phyloP scores from a whole-genome alignment of 805 yeast species.

The Cyberlindnera mississippiensis region DNA sequence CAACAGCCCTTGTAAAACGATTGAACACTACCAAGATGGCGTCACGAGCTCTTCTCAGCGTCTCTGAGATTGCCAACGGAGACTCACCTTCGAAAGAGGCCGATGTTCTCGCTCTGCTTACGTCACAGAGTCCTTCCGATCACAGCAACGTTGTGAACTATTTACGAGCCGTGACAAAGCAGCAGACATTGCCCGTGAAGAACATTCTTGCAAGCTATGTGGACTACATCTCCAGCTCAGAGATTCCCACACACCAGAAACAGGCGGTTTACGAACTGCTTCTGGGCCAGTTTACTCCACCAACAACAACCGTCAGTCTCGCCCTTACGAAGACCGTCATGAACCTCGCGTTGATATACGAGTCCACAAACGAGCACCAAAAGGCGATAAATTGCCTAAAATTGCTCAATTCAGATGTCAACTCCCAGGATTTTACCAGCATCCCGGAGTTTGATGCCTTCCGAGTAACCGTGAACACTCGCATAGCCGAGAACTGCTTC shows the following conservation, averaged over 20 bases:
- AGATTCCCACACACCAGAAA: neutral
- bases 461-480: constrained; percentile 15
- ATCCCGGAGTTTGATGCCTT: constrained; percentile 12
- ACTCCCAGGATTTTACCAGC: constrained; percentile 17
- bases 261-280: constrained; percentile 10
- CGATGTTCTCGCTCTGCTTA: constrained; percentile 12
- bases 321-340: constrained; percentile 15
- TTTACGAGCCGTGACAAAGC: constrained; percentile 18
- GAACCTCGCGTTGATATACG: constrained; percentile 14
- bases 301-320: constrained; percentile 14
- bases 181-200: constrained; percentile 21
- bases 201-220: constrained; percentile 13
- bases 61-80: constrained; percentile 17
- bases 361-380: constrained; percentile 2
- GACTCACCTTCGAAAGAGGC: constrained; percentile 12
- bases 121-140: constrained; percentile 2
- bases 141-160: constrained; percentile 8
- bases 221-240: constrained; percentile 3
- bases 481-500: constrained; percentile 18
- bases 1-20: neutral
- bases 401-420: constrained; percentile 15
- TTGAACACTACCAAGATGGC: constrained; percentile 11
- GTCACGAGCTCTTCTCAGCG: constrained; percentile 12
- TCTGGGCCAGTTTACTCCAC: constrained; percentile 19
- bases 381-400: constrained; percentile 12